phyloP scores from a whole-genome alignment of 1,284 basidiomycete species.

The Wallemia ichthyophaga region DNA sequence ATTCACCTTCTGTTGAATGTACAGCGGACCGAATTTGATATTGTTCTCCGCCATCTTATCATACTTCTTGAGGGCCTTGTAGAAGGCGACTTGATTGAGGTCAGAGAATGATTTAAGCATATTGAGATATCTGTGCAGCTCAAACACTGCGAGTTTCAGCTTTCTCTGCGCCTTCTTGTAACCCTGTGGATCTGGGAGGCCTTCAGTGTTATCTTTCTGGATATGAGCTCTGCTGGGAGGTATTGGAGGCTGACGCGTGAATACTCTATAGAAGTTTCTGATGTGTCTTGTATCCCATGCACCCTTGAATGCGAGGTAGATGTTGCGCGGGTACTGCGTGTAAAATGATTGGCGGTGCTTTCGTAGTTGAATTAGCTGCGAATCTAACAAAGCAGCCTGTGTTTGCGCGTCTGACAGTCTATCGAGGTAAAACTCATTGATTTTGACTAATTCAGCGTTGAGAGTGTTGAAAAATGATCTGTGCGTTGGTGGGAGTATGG shows the following conservation, averaged over 20 bases:
- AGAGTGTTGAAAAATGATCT: background rate
- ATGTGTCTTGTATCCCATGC: background rate
- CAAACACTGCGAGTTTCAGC: background rate
- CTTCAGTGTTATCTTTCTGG: background rate
- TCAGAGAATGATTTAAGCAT: background rate
- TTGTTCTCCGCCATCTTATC: background rate
- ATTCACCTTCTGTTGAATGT: background rate
- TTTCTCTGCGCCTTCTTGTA: background rate
- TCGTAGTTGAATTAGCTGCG: background rate
- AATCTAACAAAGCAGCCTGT: background rate
- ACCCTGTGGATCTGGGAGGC: background rate
- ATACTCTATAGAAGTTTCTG: background rate
- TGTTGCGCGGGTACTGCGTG: background rate
- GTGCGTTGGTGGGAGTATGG: background rate
- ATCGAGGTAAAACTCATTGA: background rate
- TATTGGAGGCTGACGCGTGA: background rate
- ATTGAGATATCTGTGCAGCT: background rate
- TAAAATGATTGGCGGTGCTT: background rate
- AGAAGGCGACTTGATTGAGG: background rate
- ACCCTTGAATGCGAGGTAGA: background rate
- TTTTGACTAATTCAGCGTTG: background rate
- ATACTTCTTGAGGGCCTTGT: background rate
- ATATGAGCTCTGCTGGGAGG: background rate
- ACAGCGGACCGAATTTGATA: background rate
- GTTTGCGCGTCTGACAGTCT: background rate